Conservation (phyloP, 495 filamentous ascomycete genomes). For the Tuber umbilicatum region DNA sequence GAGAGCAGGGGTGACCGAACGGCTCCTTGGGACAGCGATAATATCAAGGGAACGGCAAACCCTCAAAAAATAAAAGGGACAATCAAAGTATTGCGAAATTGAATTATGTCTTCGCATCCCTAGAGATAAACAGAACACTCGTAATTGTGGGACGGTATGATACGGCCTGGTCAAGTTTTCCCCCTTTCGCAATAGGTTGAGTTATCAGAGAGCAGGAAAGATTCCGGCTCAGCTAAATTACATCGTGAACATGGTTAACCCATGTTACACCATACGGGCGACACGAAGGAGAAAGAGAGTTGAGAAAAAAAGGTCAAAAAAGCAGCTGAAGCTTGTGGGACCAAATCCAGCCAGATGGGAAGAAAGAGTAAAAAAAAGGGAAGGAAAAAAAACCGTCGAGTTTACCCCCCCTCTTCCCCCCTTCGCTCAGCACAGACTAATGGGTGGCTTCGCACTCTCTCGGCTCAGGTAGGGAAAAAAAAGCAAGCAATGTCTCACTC, state of each 20-base stretch:
- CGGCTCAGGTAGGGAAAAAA: neutral
- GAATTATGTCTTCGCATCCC: neutral
- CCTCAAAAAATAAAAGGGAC: neutral
- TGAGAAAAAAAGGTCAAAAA: neutral
- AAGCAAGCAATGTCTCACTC: constrained; percentile 3
- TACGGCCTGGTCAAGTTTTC: neutral
- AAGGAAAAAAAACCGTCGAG: neutral
- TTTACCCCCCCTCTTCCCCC: neutral
- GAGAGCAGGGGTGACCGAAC: neutral
- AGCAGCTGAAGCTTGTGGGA: neutral
- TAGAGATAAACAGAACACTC: neutral
- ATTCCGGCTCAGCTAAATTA: neutral
- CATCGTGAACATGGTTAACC: neutral
- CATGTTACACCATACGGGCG: neutral
- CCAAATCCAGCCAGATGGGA: constrained; percentile 1
- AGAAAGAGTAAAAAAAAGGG: neutral
- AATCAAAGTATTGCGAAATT: neutral
- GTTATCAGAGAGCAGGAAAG: neutral
- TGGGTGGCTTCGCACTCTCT: neutral
- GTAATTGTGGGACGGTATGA: neutral
- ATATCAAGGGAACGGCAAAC: neutral
- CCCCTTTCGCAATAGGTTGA: neutral
- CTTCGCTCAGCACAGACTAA: neutral
- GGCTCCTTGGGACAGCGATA: neutral
- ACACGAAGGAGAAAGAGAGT: neutral